Base-by-base conservation (phyloP, 2,329 filamentous ascomycete genomes). In the Fusarium sp. region DNA sequence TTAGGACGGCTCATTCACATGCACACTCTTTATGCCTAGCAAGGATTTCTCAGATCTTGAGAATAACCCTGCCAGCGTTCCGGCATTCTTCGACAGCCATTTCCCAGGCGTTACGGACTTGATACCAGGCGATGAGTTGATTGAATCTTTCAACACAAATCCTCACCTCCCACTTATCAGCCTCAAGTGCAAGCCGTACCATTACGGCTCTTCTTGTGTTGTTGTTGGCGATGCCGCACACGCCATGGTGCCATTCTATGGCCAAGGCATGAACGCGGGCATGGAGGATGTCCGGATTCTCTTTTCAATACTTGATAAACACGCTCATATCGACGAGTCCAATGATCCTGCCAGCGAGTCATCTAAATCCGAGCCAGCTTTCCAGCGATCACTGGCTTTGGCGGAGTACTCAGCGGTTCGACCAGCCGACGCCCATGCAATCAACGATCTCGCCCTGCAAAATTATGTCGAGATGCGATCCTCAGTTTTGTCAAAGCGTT, bases 171-270 rank as follows among this genome's bases (percentile, higher is more conserved):
- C 96, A 1, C 86, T 99, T 11, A 96, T 99, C 79, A 96, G 90
- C 79, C 92, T 99, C 79, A 98, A 97, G 82, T 98, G 95, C 84
- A 88, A 88, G 23, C 96, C 96, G 0, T 93, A 98, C 82, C 94
- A 97, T 83, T 94, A 90, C 83, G 86, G 84, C 55, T 90, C 90
- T 29, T 92, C 91, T 1, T 94, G 88, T 37, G 94, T 97, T 66
- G 94, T 99, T 54, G 80, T 99, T 39, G 96, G 96, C 65, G 96
- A 99, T 79, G 94, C 96, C 12, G 95, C 96, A 0, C 96, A 99
- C 80, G 96, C 97, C 63, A 98, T 99, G 91, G 94, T 99, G 0
- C 96, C 96, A 0, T 99, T 99, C 82, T 99, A 98, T 81, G 96
- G 96, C 0, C 96, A 99, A 81, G 96, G 96, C 41, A 97, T 99